Base-by-base conservation (phyloP, 768 basidiomycete genomes). In the Kondoa subrosea region DNA sequence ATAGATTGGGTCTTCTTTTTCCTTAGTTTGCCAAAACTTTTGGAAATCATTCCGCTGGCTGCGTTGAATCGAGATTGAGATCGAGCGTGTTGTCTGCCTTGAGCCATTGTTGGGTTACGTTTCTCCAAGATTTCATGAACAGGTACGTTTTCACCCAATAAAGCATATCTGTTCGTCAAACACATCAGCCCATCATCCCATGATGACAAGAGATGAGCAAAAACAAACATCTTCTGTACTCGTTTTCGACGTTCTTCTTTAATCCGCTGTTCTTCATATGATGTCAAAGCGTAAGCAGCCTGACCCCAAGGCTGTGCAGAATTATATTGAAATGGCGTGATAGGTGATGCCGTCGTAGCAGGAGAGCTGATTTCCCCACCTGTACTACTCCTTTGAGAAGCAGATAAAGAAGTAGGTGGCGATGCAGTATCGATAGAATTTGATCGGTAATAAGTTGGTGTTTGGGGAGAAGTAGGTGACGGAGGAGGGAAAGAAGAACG, bases 61-160 rank as follows among this genome's bases (percentile, higher is more conserved):
- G 30, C 29, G 34, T 63, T 63, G 61, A 63, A 32, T 8, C 61
- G 16, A 26, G 29, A 31, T 17, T 21, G 30, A 25, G 58, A 59
- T 32, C 29, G 61, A 30, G 3, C n/a, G 16, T 63, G 61, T 14
- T 59, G 21, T 12, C 21, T 27, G 58, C 14, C 17, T 17, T 25
- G 8, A 4, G 58, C 31, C 58, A n/a, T 32, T 17, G 61, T 27
- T 32, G n/a, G 61, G 3, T 21, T 31, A 63, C 29, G 61, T 15
- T 30, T 27, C 29, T 63, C 61, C 15, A 32, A 16, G 33, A 70
- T 67, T 3, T 69, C 56, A 3, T 14, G 50, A 1, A 58, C 30
- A 2, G 72, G 72, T 0, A 72, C 70, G 0, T 64, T 26, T 58
- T 72, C 72, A 32, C 72, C 72, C 3, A 72, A 57, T 2, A 72